Percentiles rank a stretch among this genome's conserved stretches.
Evolutionary conservation across 805 yeast genomes (phyloP).

Genomic region (Clavispora santaluciae): DNA sequence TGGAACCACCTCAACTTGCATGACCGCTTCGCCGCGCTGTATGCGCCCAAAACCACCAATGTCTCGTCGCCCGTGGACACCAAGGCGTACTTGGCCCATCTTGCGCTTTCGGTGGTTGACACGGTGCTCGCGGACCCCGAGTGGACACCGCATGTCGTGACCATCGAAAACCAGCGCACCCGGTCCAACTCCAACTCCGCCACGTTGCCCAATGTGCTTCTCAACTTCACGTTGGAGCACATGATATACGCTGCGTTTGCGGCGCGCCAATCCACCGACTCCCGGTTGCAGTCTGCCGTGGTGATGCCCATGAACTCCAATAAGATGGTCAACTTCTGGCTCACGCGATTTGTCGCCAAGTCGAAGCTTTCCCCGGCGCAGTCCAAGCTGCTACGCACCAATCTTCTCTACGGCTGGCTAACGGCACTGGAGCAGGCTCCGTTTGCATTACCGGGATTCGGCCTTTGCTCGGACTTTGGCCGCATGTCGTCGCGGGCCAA

Average conservation of each 20-base stretch:
- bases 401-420: conserved; percentile 14
- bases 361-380: conserved; percentile 5
- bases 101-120: conserved; percentile 17
- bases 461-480: neutral
- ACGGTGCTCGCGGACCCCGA: conserved; percentile 13
- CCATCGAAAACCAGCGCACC: conserved; percentile 39
- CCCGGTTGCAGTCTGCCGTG: conserved; percentile 10
- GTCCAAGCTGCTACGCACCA: conserved; percentile 10
- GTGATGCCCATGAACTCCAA: conserved; percentile 33
- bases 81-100: conserved; percentile 24
- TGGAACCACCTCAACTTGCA: conserved; percentile 29
- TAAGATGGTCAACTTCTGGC: conserved; percentile 36
- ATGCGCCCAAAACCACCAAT: conserved; percentile 6
- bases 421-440: conserved; percentile 8
- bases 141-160: conserved; percentile 21
- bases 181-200: conserved; percentile 28
- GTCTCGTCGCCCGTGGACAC: conserved; percentile 18
- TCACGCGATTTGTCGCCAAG: conserved; percentile 28
- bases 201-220: conserved; percentile 36
- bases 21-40: conserved; percentile 14
- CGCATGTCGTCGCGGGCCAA: conserved; percentile 4
- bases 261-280: conserved; percentile 12
- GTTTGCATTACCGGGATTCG: conserved; percentile 4
- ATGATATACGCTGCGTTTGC: conserved; percentile 29
- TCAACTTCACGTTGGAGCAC: conserved; percentile 35